Conservation (phyloP, 129 eudicot genomes). For the Silybum marianum region DNA sequence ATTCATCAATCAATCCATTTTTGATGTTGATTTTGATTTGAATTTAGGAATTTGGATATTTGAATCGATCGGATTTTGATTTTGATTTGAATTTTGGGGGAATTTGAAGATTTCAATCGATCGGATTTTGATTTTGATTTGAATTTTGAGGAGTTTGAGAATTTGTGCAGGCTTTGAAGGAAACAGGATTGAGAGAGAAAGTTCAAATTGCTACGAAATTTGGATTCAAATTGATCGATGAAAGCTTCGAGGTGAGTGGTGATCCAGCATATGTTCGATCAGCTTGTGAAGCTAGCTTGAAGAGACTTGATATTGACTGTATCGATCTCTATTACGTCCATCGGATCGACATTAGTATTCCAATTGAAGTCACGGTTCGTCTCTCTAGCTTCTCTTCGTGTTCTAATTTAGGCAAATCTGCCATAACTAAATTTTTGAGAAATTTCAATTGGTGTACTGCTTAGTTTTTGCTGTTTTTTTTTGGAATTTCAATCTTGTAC, state of each 20-base stretch:
- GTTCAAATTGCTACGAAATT: slow-evolving; percentile 56
- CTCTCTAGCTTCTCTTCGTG: neutral
- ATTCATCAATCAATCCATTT: neutral
- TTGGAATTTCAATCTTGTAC: neutral
- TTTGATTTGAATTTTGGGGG: neutral
- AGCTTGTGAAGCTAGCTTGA: slow-evolving; percentile 61
- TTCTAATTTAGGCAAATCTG: neutral
- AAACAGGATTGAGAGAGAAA: slow-evolving; percentile 41
- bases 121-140: neutral
- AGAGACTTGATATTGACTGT: slow-evolving; percentile 50
- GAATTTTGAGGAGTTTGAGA: neutral
- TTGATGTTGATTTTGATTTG: no score
- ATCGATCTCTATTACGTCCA: slow-evolving; percentile 65
- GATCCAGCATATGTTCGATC: slow-evolving; percentile 59
- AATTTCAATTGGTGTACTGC: no score
- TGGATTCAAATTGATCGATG: slow-evolving; percentile 27
- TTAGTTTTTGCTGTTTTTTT: no score
- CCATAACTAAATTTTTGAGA: no score
- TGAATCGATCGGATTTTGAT: no score
- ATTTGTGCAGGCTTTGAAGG: slow-evolving; percentile 40
- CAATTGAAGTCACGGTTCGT: slow-evolving; percentile 74
- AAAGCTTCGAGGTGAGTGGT: slow-evolving; percentile 36
- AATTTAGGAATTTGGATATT: neutral
- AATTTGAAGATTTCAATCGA: neutral
- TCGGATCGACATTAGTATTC: slow-evolving; percentile 56